phyloP scores from a whole-genome alignment of 768 basidiomycete genomes.

The Termitomyces eurrhizus region DNA sequence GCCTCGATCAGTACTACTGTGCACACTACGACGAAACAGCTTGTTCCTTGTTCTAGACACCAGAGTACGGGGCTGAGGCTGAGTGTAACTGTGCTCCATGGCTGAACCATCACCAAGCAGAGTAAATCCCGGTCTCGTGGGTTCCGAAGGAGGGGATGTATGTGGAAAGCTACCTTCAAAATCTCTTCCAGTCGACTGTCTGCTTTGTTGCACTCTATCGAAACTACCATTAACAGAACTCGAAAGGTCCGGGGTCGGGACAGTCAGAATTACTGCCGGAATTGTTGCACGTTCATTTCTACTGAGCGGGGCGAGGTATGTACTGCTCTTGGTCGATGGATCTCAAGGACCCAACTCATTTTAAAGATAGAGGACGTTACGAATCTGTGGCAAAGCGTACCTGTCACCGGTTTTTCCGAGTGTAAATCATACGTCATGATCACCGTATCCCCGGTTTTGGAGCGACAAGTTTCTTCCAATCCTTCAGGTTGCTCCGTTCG shows the following conservation, averaged over 20 bases:
- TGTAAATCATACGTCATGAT: not conserved
- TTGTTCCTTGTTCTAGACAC: conserved; percentile 1
- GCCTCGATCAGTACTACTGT: not conserved
- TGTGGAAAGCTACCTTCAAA: not conserved
- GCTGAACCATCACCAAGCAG: not conserved
- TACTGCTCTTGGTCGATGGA: not conserved
- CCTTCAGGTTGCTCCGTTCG: not conserved
- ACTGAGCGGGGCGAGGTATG: not conserved
- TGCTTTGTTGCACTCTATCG: not conserved
- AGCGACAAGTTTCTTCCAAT: too few species aligned
- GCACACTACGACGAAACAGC: conserved; percentile 4
- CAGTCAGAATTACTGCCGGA: conserved; percentile 13
- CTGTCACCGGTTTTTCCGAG: not conserved
- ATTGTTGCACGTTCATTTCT: conserved; percentile 1
- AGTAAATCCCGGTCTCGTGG: conserved; percentile 5
- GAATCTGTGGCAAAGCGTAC: not conserved
- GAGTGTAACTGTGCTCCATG: not conserved
- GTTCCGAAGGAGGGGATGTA: not conserved
- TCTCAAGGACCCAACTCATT: not conserved
- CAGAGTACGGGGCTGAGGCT: not conserved
- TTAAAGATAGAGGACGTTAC: not conserved
- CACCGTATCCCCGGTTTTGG: not conserved
- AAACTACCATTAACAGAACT: not conserved
- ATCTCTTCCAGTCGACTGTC: not conserved
- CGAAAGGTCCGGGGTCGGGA: conserved; percentile 12